Base-by-base conservation (phyloP, 768 basidiomycete genomes). In the Kwoniella pini region DNA sequence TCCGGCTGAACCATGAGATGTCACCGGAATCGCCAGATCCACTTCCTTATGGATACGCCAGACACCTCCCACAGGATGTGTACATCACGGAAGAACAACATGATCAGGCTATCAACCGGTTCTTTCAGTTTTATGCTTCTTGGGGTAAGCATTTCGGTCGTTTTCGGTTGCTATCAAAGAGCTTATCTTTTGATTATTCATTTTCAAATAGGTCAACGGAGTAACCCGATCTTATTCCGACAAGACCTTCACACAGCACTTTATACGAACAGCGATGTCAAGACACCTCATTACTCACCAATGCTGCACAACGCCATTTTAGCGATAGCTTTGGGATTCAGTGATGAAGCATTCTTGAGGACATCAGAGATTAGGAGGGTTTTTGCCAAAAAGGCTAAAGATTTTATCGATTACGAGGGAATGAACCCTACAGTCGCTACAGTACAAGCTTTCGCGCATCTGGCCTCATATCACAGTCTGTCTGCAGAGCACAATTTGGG, bases 221-320 rank as follows among this genome's bases (percentile, higher is more conserved):
- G 52, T 27, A 61, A 63, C 48, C 65, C 67, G n/a, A 43, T 64
- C 28, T 53, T 68, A 10, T 70, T 71, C 36, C 58, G 42, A 7
- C 62, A 63, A 43, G 70, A 72, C 30, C 67, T 67, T 64, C 51
- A 60, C 11, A 42, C 55, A 28, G 64, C 67, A 3, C 59, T 72
- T 11, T 21, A 50, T 11, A 27, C 28, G 21, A 4, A 33, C 56
- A 19, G 50, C 55, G 7, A 44, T 36, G 11, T 42, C 24, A 46
- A 60, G 36, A 66, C 63, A 15, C 42, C 55, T 57, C 86, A 88
- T 64, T 88, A 88, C 74, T 87, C 86, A 2, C 86, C 87, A 0
- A 85, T 88, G 83, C 80, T 88, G 7, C 87, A 88, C 77, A 88
- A 88, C 64, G 82, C 86, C 1, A 80, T 87, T 2, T 76, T 88